Conservation (phyloP, 2,329 filamentous ascomycete species). For the Microdochium bolleyi region DNA sequence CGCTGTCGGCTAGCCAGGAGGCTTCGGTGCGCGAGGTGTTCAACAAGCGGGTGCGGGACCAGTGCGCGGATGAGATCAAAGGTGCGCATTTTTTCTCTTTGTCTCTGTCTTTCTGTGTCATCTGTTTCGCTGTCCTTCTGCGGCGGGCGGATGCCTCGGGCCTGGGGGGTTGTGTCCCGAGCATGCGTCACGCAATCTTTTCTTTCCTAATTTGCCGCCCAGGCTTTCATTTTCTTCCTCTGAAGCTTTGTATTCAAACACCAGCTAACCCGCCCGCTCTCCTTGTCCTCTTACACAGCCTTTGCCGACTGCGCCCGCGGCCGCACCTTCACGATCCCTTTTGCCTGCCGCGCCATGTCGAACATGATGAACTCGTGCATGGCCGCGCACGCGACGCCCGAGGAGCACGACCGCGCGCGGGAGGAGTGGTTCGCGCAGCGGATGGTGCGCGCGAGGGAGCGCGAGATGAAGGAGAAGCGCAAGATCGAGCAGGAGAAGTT, state of each 20-base stretch:
- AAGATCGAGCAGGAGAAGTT: constrained; percentile 57
- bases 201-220: no score
- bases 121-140: neutral
- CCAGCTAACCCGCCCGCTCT: no score
- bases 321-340: constrained; percentile 81
- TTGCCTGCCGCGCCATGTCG: constrained; percentile 73
- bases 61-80: constrained; percentile 73
- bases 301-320: constrained; percentile 86
- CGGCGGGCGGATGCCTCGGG: neutral
- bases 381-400: constrained; percentile 74
- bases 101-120: neutral
- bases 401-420: constrained; percentile 78
- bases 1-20: constrained; percentile 44
- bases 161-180: no score
- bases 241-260: no score
- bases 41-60: constrained; percentile 57
- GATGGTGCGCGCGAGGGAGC: constrained; percentile 59
- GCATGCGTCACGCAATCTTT: no score
- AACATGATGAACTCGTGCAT: constrained; percentile 92
- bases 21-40: constrained; percentile 29
- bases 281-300: no score
- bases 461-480: constrained; percentile 54
- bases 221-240: no score
- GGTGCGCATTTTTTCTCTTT: constrained; percentile 31
- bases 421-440: constrained; percentile 87